Conservation (phyloP, 352 stramenopile genomes). For the Phytophthora idaei region DNA sequence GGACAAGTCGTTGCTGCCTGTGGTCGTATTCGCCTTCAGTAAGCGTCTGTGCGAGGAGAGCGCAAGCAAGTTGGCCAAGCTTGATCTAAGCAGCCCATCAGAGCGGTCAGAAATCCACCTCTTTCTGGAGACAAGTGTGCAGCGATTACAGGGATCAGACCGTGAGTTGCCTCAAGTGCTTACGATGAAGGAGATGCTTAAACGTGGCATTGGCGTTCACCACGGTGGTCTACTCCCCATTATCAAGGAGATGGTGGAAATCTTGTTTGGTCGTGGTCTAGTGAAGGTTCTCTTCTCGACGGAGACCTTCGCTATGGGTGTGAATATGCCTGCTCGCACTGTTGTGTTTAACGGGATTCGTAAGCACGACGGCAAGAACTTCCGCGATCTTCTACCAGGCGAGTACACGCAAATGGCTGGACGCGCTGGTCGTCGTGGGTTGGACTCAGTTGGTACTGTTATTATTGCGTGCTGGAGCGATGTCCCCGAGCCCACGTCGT, state of each 20-base stretch:
- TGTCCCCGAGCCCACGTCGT: constrained; percentile 94
- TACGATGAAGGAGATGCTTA: constrained; percentile 96
- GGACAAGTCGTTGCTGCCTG: constrained; percentile 93
- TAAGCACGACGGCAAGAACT: constrained; percentile 97
- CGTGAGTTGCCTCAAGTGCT: constrained; percentile 98
- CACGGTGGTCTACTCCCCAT: constrained; percentile 98
- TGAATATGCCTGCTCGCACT: constrained; percentile 98
- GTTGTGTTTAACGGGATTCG: constrained; percentile 98
- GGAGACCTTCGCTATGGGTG: constrained; percentile 99
- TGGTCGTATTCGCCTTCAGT: constrained; percentile 95
- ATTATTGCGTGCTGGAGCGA: constrained; percentile 98
- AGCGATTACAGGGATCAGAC: constrained; percentile 93
- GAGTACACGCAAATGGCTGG: constrained; percentile 98
- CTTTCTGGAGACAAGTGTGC: constrained; percentile 79
- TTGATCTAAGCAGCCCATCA: constrained; percentile 72
- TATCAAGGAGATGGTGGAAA: constrained; percentile 99
- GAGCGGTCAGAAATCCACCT: constrained; percentile 86
- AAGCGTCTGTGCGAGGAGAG: constrained; percentile 87
- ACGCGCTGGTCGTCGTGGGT: constrained; percentile 95
- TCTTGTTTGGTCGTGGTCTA: constrained; percentile 96
- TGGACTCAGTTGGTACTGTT: constrained; percentile 97
- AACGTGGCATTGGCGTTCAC: constrained; percentile 96
- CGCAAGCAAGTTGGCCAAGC: constrained; percentile 72
- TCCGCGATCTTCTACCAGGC: constrained; percentile 87
- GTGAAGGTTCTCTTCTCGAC: constrained; percentile 99